Evolutionary conservation across 2,329 filamentous ascomycete genomes (phyloP).

Genomic region (Huntiella savannae): DNA sequence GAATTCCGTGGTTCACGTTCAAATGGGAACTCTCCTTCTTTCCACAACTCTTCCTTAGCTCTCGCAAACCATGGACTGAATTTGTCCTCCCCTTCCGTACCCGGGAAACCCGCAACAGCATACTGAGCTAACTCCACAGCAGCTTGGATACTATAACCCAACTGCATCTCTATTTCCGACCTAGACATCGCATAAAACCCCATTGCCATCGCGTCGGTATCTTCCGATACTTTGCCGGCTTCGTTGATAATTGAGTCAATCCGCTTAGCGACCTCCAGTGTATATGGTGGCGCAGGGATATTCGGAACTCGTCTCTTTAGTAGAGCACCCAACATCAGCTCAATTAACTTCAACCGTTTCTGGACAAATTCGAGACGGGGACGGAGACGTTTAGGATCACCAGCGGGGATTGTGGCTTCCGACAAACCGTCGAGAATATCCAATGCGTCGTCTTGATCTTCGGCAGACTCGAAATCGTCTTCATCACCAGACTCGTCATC

Average conservation of each 20-base stretch:
- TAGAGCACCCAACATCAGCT: constrained; percentile 49
- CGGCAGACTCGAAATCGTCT: constrained; percentile 30
- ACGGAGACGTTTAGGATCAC: constrained; percentile 44
- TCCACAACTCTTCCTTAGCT: constrained; percentile 21
- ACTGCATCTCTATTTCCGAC: constrained; percentile 34
- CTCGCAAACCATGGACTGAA: constrained; percentile 59
- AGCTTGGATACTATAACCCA: constrained; percentile 23
- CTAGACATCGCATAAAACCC: constrained; percentile 53
- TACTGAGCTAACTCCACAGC: constrained; percentile 40
- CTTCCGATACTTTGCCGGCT: constrained; percentile 42
- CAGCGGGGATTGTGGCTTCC: constrained; percentile 40
- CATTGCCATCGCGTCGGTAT: constrained; percentile 50
- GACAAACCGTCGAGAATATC: constrained; percentile 37
- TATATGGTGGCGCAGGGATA: constrained; percentile 24
- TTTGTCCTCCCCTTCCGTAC: constrained; percentile 41
- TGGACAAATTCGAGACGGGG: constrained; percentile 45
- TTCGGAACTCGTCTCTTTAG: constrained; percentile 50
- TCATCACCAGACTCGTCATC: constrained; percentile 25
- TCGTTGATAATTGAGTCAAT: constrained; percentile 37
- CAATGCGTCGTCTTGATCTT: constrained; percentile 20
- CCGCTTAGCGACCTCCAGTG: constrained; percentile 20
- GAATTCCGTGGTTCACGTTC: no score
- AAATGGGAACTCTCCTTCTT: no score
- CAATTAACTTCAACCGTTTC: constrained; percentile 46
- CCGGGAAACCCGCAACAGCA: constrained; percentile 25